A percentile compares a stretch with the other conserved stretches of the same genome.
Conservation (phyloP, 2,329 filamentous ascomycete species). For the Fusarium marasasianum region DNA sequence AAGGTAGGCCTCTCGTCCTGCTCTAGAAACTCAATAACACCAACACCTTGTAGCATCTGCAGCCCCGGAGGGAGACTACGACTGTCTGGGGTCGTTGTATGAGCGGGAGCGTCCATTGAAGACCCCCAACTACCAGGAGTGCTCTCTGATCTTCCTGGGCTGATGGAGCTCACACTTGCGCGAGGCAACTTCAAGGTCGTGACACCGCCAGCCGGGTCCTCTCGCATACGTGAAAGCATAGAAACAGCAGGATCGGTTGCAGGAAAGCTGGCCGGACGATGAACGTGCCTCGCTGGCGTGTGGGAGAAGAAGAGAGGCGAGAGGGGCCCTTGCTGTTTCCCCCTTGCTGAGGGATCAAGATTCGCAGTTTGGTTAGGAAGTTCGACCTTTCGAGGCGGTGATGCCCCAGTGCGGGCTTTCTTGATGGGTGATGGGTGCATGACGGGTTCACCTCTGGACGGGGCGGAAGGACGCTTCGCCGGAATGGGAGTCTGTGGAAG, state of each 20-base stretch:
- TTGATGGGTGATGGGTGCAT: conserved; percentile 54
- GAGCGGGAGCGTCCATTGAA: conserved; percentile 61
- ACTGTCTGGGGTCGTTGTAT: conserved; percentile 62
- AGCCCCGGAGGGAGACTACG: conserved; percentile 58
- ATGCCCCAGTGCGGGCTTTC: conserved; percentile 58
- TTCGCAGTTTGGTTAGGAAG: conserved; percentile 46
- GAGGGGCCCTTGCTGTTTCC: conserved; percentile 50
- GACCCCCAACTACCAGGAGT: conserved; percentile 64
- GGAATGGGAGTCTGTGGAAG: conserved; percentile 27
- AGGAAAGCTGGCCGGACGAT: conserved; percentile 51
- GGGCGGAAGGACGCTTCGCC: conserved; percentile 42
- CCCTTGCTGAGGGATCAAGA: conserved; percentile 40
- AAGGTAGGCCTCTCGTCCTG: conserved; percentile 81
- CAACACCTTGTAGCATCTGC: conserved; percentile 69
- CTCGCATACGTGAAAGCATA: conserved; percentile 58
- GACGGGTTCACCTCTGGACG: conserved; percentile 33
- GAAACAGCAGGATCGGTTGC: conserved; percentile 55
- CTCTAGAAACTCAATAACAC: conserved; percentile 77
- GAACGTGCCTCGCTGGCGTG: conserved; percentile 49
- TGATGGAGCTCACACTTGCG: conserved; percentile 60
- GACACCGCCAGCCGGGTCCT: conserved; percentile 55
- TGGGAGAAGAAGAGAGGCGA: conserved; percentile 65
- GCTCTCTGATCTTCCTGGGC: conserved; percentile 59
- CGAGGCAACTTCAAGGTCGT: conserved; percentile 66
- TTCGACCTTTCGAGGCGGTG: conserved; percentile 57